Base-by-base conservation (phyloP, 257 asterid genomes). In the Linderniella brevidens region DNA sequence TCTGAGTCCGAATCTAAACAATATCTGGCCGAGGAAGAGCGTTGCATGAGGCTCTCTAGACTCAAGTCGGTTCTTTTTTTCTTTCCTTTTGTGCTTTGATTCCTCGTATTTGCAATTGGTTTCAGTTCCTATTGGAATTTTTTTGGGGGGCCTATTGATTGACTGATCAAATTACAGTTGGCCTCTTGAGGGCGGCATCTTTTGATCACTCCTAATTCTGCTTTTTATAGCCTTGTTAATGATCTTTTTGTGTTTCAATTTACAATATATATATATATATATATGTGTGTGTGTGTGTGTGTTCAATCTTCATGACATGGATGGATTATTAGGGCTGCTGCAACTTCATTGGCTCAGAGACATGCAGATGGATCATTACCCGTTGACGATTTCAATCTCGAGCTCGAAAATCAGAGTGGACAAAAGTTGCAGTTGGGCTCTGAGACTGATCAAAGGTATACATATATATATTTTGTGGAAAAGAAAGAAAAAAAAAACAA, bases 371-470 rank as follows among this genome's bases (percentile, higher is more conserved):
- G 98, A 46, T 76, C 96, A 2, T 65, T 88, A 55, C 95, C 98
- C 50, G 77, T 84, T 45, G 98, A 76, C 53, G 77, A 84, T 72
- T 88, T 84, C 76, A 84, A 80, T 60, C 63, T 88, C 16, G 98
- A 84, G 71, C 86, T 88, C 54, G 95, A 88, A 71, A 84, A 88
- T 63, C 98, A 88, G 70, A 78, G 92, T 53, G 98, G 96, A 50
- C 72, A 78, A 55, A 73, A 70, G 65, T 80, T 84, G 70, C 69
- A 84, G 62, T 47, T 84, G 74, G 95, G 98, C 59, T 55, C 93
- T 45, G 94, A 84, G 75, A 84, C 94, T 52, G 98, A 88, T 62
- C 96, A 79, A 58, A 52, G 84, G 97, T 83, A 70, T n/a, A n/a
- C n/a, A n/a, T 39, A 55, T 39, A 3, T 19, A 20, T 19, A 51